These are phyloP conservation scores for Fusarium musae DNA, from an alignment of 2,329 filamentous ascomycete species.

Conservation along the genomic window DNA sequence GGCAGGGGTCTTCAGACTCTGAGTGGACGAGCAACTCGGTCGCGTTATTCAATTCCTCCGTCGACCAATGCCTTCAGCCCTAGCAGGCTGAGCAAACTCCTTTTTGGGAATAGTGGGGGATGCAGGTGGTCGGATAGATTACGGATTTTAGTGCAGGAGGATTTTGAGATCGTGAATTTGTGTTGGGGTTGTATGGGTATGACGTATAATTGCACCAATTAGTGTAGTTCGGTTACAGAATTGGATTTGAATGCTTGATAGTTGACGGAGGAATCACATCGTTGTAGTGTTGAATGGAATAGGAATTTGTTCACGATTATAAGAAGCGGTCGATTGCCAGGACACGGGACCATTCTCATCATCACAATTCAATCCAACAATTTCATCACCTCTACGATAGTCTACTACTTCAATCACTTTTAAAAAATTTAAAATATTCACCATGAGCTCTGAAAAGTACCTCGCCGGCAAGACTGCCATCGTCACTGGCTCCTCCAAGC, in stretches of 20 bases:
- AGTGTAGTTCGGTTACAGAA: background rate
- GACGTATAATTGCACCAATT: background rate
- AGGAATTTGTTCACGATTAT: background rate
- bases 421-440: background rate
- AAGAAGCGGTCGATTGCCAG: background rate
- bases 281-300: background rate
- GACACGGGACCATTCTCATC: background rate
- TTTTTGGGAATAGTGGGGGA: background rate
- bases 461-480: slow-evolving; percentile 42
- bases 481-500: slow-evolving; percentile 35
- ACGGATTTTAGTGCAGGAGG: background rate
- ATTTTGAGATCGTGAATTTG: background rate
- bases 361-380: background rate
- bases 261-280: background rate
- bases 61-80: background rate
- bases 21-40: background rate
- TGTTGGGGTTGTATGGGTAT: background rate
- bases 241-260: background rate
- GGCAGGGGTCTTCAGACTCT: background rate
- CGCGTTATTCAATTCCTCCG: slow-evolving; percentile 1
- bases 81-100: background rate
- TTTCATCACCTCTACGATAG: background rate
- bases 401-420: background rate
- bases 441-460: slow-evolving; percentile 35
- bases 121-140: background rate